A percentile compares a stretch with the other conserved stretches of the same genome.
Evolutionary conservation across 176 grass and related monocot genomes (phyloP).

Genomic region (Areca catechu): DNA sequence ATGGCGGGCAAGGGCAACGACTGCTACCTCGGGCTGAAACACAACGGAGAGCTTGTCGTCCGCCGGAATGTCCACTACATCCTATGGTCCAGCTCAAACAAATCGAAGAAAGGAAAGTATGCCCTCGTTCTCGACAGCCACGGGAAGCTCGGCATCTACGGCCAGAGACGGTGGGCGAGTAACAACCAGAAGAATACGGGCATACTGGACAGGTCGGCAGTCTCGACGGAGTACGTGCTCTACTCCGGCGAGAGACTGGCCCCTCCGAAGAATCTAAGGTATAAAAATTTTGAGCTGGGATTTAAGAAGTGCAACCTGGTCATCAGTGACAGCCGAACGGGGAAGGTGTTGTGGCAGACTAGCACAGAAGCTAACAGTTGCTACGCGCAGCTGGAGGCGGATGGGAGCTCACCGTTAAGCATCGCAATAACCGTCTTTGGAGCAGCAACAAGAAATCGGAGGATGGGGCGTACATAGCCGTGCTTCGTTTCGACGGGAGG

Average conservation of each 20-base stretch:
- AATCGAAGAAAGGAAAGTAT: background rate
- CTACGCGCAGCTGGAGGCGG: background rate
- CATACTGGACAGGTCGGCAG: background rate
- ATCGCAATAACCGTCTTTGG: background rate
- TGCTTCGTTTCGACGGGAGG: slow-evolving; percentile 13
- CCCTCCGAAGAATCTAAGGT: slow-evolving; percentile 3
- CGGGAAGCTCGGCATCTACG: slow-evolving; percentile 1
- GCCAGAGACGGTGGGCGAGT: slow-evolving; percentile 4
- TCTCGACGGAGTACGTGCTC: background rate
- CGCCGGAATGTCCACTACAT: background rate
- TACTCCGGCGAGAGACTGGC: slow-evolving; percentile 1
- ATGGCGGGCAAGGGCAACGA: background rate
- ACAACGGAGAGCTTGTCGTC: background rate
- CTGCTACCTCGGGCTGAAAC: slow-evolving; percentile 1
- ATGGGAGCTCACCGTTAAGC: slow-evolving; percentile 10
- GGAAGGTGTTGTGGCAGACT: slow-evolving; percentile 8
- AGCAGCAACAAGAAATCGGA: slow-evolving; percentile 1
- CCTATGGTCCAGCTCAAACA: background rate
- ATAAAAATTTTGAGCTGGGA: background rate
- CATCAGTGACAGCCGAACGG: background rate
- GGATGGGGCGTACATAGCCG: background rate
- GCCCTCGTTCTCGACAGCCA: background rate
- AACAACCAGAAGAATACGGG: slow-evolving; percentile 4
- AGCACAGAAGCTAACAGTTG: background rate
- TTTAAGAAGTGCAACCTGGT: slow-evolving; percentile 2